Evolutionary conservation across 768 basidiomycete species (phyloP), one percentile per base, ranked within the genome.

Genomic region (Cubamyces lactineus): DNA sequence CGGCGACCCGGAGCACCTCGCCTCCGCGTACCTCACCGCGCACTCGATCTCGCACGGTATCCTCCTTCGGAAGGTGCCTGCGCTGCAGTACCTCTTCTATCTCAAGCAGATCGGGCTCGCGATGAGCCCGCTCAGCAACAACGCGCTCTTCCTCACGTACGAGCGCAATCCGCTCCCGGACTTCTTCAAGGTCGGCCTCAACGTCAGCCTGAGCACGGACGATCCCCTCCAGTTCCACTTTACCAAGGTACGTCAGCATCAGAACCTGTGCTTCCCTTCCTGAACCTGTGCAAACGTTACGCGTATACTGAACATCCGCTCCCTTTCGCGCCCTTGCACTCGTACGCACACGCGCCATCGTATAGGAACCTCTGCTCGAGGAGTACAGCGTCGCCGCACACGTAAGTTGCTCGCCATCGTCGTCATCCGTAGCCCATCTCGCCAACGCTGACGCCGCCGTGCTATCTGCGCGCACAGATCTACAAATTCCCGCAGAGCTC

Each of bases 21-120:
- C 96, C 0, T 94, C 97, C 2, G 92, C 96, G 2, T 99, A 94
- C 84, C 82, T 99, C 23, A 94, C 94, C 0, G 91, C 96, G 2
- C 96, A 98, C 71, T 98, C 96, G 0, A 98, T 99, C 71, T 98
- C 97, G 11, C 97, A 99, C 70, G 97, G 97, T n/a, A 99, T 99
- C 73, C 80, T 98, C 19, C 84, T 99, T 9, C 90, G 97, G 61
- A 99, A 99, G 75, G 96, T 99, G 5, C 97, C 97, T 0, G 96
- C 96, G 1, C 77, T 99, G 48, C 94, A 96, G 71, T 99, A 99
- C 72, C 84, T 99, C 15, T 99, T 95, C 77, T 99, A 98, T 74
- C 82, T 99, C 66, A 96, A 94, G 76, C 97, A 98, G 77, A 98
- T 98, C 64, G 96, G 97, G 30, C 84, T 99, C 17, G 97, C 97